phyloP scores from a whole-genome alignment of 331 rosid genomes.

The Malus hybrid region DNA sequence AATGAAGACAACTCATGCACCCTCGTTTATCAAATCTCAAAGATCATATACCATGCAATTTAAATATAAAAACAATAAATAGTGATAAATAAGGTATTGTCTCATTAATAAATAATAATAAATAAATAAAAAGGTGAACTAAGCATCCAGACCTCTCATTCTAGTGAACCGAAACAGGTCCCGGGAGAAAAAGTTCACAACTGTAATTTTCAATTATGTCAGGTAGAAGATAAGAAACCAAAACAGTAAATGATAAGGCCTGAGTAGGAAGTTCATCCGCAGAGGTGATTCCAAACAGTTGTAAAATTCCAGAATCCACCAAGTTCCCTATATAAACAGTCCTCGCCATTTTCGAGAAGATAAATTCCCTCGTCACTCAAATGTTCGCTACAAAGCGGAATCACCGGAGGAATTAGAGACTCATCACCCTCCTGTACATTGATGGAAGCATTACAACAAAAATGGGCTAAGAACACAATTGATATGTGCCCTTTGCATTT shows the following conservation, averaged over 20 bases:
- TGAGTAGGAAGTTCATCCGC: conserved; percentile 65
- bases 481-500: too few relatives aligned
- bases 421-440: too few relatives aligned
- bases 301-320: conserved; percentile 49
- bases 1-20: not conserved
- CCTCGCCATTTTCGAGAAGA: conserved; percentile 93
- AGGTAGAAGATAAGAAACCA: not conserved
- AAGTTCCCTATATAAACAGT: conserved; percentile 72
- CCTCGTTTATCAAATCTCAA: not conserved
- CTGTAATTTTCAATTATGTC: not conserved
- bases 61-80: not conserved
- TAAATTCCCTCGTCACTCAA: conserved; percentile 73
- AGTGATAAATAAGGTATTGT: too few relatives aligned
- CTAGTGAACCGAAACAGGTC: not conserved
- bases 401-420: too few relatives aligned
- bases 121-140: too few relatives aligned
- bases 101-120: too few relatives aligned
- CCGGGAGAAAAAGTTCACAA: not conserved
- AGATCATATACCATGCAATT: not conserved
- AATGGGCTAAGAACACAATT: too few relatives aligned
- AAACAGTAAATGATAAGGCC: conserved; percentile 25
- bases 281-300: conserved; percentile 61
- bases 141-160: not conserved
- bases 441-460: too few relatives aligned
- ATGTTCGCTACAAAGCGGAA: conserved; percentile 90